A percentile compares a stretch with the other conserved stretches of the same genome.
phyloP scores from a whole-genome alignment of 805 yeast species.

The Saccharomycopsis microspora region DNA sequence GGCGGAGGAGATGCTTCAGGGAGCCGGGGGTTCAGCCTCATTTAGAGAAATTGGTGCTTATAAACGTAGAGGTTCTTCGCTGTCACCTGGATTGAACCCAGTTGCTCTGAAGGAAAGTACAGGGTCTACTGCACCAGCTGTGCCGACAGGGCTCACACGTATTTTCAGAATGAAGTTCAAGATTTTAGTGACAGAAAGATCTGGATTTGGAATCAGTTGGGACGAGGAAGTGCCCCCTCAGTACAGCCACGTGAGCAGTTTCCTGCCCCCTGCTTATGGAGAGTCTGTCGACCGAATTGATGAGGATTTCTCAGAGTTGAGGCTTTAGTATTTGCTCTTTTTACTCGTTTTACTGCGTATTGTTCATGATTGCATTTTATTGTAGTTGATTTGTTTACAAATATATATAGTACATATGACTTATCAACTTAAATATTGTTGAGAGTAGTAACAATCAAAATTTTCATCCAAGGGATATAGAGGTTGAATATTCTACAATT shows the following conservation, averaged over 20 bases:
- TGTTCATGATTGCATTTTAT: neutral
- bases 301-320: constrained; percentile 5
- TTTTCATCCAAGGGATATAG: too few species aligned
- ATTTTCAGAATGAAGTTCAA: constrained; percentile 92
- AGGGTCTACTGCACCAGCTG: constrained; percentile 13
- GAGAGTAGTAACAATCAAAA: too few species aligned
- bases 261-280: constrained; percentile 78
- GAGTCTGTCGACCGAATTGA: constrained; percentile 7
- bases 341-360: neutral
- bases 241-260: constrained; percentile 70
- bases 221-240: constrained; percentile 99
- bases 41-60: neutral
- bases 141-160: constrained; percentile 91
- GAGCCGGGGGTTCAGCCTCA: neutral
- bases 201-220: constrained; percentile 96
- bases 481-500: too few species aligned
- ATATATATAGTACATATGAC: too few species aligned
- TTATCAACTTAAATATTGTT: too few species aligned
- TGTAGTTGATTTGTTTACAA: neutral
- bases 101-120: neutral
- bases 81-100: neutral
- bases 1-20: constrained; percentile 71
- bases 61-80: neutral
- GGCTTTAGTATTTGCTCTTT: neutral
- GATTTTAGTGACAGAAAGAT: constrained; percentile 71